These are phyloP conservation scores for Lepidium africanum DNA, from an alignment of 345 rosid genomes.

Conservation along the genomic window DNA sequence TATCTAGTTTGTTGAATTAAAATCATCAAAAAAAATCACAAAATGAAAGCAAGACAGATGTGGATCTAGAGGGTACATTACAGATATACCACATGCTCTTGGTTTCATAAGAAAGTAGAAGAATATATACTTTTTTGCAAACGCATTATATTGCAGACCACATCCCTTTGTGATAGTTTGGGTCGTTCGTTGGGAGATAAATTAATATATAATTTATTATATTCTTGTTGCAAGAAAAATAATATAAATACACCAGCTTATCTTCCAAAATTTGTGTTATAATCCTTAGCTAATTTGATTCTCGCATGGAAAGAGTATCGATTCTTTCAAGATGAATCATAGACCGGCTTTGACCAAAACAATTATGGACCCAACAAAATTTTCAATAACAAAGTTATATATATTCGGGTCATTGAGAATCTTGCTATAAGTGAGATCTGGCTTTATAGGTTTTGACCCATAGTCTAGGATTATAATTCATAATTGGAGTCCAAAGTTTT, in stretches of 20 bases:
- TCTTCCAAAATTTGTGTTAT: no score
- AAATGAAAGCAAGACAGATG: constrained; percentile 26
- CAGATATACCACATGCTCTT: constrained; percentile 37
- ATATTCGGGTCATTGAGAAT: background rate
- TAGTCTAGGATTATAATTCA: background rate
- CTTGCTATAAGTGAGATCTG: background rate
- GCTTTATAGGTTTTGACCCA: background rate
- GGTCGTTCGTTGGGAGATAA: constrained; percentile 10
- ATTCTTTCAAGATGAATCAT: background rate
- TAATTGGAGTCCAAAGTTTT: background rate
- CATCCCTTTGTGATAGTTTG: constrained; percentile 6
- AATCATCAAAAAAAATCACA: background rate
- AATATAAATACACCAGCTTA: no score
- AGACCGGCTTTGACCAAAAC: no score
- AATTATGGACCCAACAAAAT: background rate
- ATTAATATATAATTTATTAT: no score
- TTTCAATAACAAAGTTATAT: background rate
- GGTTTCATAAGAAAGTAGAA: constrained; percentile 27
- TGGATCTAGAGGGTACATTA: constrained; percentile 33
- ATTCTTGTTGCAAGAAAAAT: no score
- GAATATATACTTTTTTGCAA: constrained; percentile 26
- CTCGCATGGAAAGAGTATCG: background rate
- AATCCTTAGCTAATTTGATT: background rate
- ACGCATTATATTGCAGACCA: constrained; percentile 11
- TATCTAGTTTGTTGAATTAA: background rate